Base-by-base conservation (phyloP, 1,139 yeast genomes). In the Blastobotrys illinoisensis region DNA sequence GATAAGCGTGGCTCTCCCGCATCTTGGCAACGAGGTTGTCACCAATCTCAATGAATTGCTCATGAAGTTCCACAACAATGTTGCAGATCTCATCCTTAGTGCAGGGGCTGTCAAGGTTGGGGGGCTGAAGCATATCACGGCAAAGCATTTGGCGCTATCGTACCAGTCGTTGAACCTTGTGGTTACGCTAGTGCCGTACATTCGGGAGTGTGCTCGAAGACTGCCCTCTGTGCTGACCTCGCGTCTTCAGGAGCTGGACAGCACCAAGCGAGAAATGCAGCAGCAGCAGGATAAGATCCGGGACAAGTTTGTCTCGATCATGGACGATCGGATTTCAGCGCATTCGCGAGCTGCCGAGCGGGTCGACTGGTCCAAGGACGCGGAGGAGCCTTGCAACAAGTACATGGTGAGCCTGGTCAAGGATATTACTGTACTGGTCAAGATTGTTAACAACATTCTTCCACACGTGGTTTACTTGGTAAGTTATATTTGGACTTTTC, bases 81-180 rank as follows among this genome's bases (percentile, higher is more conserved):
- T 82, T 3, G 78, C 80, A 4, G 83, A 82, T 61, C 79, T 88
- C 3, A 85, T 87, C 48, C 72, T 87, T 46, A 86, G 85, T 48
- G 91, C 93, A 1, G 89, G 88, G 40, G 95, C 95, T 0, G 85
- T 88, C 0, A 73, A 83, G 58, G 23, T 48, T 9, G 49, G 48
- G 9, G 90, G 89, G 0, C 73, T 87, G 54, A 83, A 81, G 61
- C 90, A 86, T 63, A 86, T 87, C 50, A 84, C 89, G 4, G 86
- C 91, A 1, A 84, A 83, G 61, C 89, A 86, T 66, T 69, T 87
- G 55, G 86, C 91, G 0, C 73, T 86, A 44, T 81, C 88, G 46
- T 81, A 85, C 1, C 90, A 86, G 68, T 79, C 70, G 63, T 77
- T 71, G 70, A 79, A 71, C 69, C 76, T 74, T 61, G 69, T 71